phyloP scores from a whole-genome alignment of 768 basidiomycete species.

The Crucibulum laeve region DNA sequence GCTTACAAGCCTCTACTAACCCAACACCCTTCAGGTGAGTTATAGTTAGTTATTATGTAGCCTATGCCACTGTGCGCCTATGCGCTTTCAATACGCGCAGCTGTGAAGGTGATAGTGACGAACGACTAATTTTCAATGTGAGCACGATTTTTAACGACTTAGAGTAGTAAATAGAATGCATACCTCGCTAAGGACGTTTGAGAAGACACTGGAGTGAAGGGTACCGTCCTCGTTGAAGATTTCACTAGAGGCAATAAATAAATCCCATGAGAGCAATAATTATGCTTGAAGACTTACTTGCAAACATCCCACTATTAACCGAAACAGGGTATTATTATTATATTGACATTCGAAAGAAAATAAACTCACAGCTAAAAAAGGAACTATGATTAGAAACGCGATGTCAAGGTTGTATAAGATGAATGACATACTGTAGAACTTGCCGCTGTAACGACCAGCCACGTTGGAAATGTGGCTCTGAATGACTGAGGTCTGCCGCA shows the following conservation, averaged over 20 bases:
- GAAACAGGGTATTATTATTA: neutral
- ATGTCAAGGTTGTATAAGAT: no score
- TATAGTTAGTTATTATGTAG: no score
- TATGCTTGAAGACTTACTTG: conserved; percentile 24
- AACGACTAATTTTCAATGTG: conserved; percentile 26
- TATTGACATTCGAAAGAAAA: neutral
- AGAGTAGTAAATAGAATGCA: neutral
- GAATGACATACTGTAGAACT: conserved; percentile 22
- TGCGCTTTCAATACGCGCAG: no score
- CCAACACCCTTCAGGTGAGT: no score
- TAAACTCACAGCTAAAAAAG: conserved; percentile 5
- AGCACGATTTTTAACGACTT: conserved; percentile 7
- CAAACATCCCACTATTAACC: conserved; percentile 34
- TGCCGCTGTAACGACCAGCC: conserved; percentile 37
- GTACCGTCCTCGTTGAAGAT: conserved; percentile 50
- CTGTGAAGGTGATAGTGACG: conserved; percentile 48
- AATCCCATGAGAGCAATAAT: neutral
- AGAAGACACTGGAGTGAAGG: conserved; percentile 42
- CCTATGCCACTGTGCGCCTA: no score
- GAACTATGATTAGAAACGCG: no score
- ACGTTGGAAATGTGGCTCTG: conserved; percentile 35
- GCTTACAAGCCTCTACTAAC: no score
- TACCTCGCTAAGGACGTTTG: conserved; percentile 42
- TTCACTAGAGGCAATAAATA: conserved; percentile 27
- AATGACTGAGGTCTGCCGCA: conserved; percentile 24